Conservation (phyloP, 2,329 filamentous ascomycete genomes). For the Clarireedia homoeocarpa region DNA sequence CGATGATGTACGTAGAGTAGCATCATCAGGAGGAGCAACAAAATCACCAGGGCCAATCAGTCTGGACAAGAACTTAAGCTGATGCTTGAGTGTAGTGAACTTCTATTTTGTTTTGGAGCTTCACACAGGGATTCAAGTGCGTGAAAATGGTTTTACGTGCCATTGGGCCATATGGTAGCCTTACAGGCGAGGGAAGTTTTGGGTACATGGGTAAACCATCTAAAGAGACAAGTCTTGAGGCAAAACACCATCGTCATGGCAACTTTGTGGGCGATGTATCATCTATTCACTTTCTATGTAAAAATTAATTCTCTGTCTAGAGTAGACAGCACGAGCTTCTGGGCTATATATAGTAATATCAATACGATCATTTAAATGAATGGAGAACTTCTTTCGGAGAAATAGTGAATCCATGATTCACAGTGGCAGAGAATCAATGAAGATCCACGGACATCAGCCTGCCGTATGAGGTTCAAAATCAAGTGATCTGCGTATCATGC, state of each 20-base stretch:
- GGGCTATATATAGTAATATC: neutral
- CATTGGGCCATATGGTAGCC: neutral
- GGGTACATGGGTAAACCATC: neutral
- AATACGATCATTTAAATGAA: neutral
- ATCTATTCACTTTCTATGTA: neutral
- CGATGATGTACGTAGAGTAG: conserved; percentile 13
- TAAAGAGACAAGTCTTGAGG: neutral
- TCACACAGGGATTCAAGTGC: neutral
- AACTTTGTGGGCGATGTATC: neutral
- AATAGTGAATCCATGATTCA: neutral
- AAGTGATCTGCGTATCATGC: conserved; percentile 2
- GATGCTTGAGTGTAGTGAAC: neutral
- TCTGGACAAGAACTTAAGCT: conserved; percentile 2
- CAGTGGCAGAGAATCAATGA: no score
- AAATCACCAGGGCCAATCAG: neutral
- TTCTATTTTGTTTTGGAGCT: neutral
- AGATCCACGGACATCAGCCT: no score
- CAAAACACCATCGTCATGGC: neutral
- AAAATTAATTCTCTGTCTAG: neutral
- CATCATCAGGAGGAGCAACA: conserved; percentile 6
- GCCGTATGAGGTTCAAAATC: neutral
- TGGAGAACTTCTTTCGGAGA: neutral
- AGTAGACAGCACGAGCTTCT: neutral
- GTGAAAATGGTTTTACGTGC: neutral
- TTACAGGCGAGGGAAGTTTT: neutral